Evolutionary conservation across 345 rosid genomes (phyloP), one percentile per base, ranked within the genome.

Genomic region (Dovyalis caffra): DNA sequence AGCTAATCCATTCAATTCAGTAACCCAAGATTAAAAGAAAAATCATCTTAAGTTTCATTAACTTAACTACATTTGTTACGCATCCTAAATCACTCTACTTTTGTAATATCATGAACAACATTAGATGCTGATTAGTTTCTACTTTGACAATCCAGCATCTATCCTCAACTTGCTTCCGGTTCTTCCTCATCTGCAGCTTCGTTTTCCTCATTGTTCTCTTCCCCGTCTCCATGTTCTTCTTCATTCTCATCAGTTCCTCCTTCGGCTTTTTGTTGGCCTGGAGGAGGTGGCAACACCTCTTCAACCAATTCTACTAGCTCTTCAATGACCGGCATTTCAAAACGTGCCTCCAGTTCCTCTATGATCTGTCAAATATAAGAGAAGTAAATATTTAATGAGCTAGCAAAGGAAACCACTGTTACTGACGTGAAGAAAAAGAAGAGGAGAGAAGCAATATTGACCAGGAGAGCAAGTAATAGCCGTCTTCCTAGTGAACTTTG

Each of bases 291-390:
- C 25, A 73, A 14, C 34, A 73, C 47, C 32, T 64, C 4, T 1
- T 20, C 20, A 45, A 73, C 76, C 69, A 73, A 16, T 31, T 63
- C 69, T n/a, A 43, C 29, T 31, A 64, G 43, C 47, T 73, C 76
- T 23, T 63, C 40, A 38, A 63, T 7, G 31, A 11, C 4, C 29
- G 33, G 32, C 8, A 45, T 68, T 33, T 57, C 76, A 7, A 31
- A 45, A 18, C 76, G 76, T 14, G 5, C 8, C 2, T 73, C 75
- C 23, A 56, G 8, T 31, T 64, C 60, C 76, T 64, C 76, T 47
- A 73, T 21, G 16, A 63, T 21, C 76, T 73, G 76, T 64, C 45
- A 8, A 45, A 32, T 37, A 63, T 5, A 64, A 73, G 60, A 73
- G 16, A 31, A 56, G n/a, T 32, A 64, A 31, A n/a, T 33, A 9